Base-by-base conservation (phyloP, 1,139 yeast species). In the Geotrichum klebahnii region DNA sequence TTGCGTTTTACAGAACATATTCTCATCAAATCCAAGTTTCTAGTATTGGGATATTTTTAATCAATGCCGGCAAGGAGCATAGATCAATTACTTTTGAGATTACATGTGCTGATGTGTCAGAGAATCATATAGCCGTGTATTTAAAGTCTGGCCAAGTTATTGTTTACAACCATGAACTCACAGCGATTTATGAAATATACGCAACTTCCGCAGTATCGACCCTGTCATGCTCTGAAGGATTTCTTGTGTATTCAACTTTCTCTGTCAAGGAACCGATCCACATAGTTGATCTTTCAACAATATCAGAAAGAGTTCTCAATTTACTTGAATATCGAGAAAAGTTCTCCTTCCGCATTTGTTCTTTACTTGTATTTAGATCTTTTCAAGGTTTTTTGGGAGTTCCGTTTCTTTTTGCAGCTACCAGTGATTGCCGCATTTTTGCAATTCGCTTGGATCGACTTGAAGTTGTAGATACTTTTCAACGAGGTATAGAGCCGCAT, bases 11-110 rank as follows among this genome's bases (percentile, higher is more conserved):
- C 16, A 19, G 29, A n/a, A 22, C 14, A 12, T 8, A n/a, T 19
- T 5, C 29, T 22, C 16, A 28, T 10, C 26, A 40, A 4, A 40
- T 40, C 19, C 44, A 40, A 31, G 35, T 40, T n/a, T 28, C 44
- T 20, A 4, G 9, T 14, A 8, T 6, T 3, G 44, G 28, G 2
- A 40, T 40, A n/a, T 20, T 6, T 28, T 8, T 31, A 3, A 20
- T 29, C 22, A 14, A 14, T n/a, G 16, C 17, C 16, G 10, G 31
- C 3, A 16, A 34, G 19, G 5, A 3, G 19, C 9, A 34, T 14
- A 6, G 20, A 14, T n/a, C 10, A 5, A 34, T 34, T 19, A 5
- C 17, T n/a, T 2, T 9, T 17, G 4, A 26, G 8, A 10, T 38
- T 5, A 3, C 19, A 8, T 19, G 44, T 29, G 44, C 35, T 6